Percentiles rank a stretch among this genome's conserved stretches.
phyloP scores from a whole-genome alignment of 2,329 filamentous ascomycete species.

The Botrytis sinoallii region DNA sequence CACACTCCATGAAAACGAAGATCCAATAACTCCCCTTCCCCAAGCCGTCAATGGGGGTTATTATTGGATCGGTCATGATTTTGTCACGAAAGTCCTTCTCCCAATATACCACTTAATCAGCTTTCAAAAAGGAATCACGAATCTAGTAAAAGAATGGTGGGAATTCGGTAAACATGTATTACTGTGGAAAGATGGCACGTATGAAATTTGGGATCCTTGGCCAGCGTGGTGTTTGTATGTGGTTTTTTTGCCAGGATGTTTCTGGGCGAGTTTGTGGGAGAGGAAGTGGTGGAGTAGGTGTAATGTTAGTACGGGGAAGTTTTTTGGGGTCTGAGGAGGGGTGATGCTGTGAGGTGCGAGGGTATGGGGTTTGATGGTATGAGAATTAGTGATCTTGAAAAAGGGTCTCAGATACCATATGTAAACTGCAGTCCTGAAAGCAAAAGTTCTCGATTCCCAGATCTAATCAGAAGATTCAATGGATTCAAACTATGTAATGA shows the following conservation, averaged over 20 bases:
- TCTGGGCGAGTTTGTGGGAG: slow-evolving; percentile 45
- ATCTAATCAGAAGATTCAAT: neutral
- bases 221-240: slow-evolving; percentile 57
- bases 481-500: neutral
- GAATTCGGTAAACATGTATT: slow-evolving; percentile 42
- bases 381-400: too few species aligned
- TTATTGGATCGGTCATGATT: slow-evolving; percentile 69
- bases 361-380: neutral
- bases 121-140: slow-evolving; percentile 26
- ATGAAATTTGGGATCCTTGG: slow-evolving; percentile 52
- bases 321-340: slow-evolving; percentile 42
- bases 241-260: slow-evolving; percentile 53
- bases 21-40: slow-evolving; percentile 30
- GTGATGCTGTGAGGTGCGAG: neutral
- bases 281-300: slow-evolving; percentile 58
- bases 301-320: slow-evolving; percentile 65
- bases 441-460: neutral
- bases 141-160: slow-evolving; percentile 29
- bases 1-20: slow-evolving; percentile 13
- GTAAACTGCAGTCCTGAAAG: accelerated
- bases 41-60: slow-evolving; percentile 38
- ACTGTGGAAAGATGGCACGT: slow-evolving; percentile 55
- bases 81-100: slow-evolving; percentile 47
- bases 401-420: neutral
- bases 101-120: slow-evolving; percentile 42